Evolutionary conservation across 148 eudicot species (phyloP), one percentile per base, ranked within the genome.

Genomic region (Vaccinium corymbosum): DNA sequence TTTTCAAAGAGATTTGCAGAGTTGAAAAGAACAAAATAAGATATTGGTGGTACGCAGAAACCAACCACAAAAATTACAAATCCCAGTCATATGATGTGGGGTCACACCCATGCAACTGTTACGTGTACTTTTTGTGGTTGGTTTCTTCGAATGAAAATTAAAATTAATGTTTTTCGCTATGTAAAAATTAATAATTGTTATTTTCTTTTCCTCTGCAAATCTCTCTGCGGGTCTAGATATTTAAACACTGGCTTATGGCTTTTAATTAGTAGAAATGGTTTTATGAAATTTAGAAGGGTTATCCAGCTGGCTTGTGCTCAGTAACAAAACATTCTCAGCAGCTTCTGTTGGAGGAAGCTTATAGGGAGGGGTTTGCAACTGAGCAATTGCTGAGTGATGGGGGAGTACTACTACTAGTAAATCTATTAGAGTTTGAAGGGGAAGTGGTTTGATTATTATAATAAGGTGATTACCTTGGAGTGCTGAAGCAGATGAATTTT

Each of bases 401-500:
- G 84, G 84, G 76, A 19, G 20, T 72, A 72, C 29, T 57, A 22
- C 11, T 35, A 59, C 42, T 27, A 25, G 13, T 82, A 11, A 35
- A 35, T 35, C 2, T 62, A 17, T 16, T 14, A 56, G 16, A 75
- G 62, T 78, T 78, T 49, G 49, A 70, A n/a, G 56, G 50, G 66
- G 17, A 76, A 57, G 73, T 50, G 52, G 81, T 79, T 70, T 79
- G 77, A 22, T 7, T 42, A 42, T 85, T 80, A 81, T 64, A 78
- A 52, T 68, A 72, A 62, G 38, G 83, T 79, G 83, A 57, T 85
- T 62, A 85, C 83, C 82, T 70, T 79, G 84, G 80, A 89, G 88
- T 85, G 83, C 79, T 91, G 93, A 91, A 89, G 93, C 91, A 88
- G 82, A 91, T 88, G 90, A 89, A 91, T 89, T 89, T 91, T 89